Base-by-base conservation (phyloP, 441 rosid genomes). In the Populus hybrid region DNA sequence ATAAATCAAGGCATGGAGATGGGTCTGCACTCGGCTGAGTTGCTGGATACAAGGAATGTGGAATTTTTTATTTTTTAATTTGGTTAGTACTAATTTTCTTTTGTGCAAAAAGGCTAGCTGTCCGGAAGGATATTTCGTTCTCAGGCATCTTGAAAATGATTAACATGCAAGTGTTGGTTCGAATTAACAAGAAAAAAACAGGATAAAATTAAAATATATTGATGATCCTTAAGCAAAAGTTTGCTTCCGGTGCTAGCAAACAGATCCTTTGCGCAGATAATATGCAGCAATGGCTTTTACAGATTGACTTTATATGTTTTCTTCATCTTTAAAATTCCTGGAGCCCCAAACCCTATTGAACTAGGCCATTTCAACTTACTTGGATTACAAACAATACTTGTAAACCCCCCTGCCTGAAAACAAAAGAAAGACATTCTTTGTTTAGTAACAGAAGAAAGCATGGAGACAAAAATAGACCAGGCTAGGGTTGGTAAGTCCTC, bases 311-410 rank as follows among this genome's bases (percentile, higher is more conserved):
- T 42, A 20, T 11, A 65, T 21, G 59, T 16, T 26, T 66, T 12
- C 71, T 71, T 81, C 32, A 3, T 35, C 32, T 32, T 35, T 67
- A 32, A 46, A 64, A 35, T 70, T 74, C 83, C 78, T 87, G 80
- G 88, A 87, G 90, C 90, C 88, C 83, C 86, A 12, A 84, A 82
- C 88, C 85, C 82, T 78, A 80, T 23, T 4, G 10, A n/a, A 2
- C 53, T 73, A 57, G 76, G 80, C 28, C n/a, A 4, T 53, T 6
- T 42, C 75, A 74, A 24, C 77, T 77, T 67, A 42, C 38, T 59
- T 78, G 67, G 82, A 75, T 16, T 28, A 50, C 66, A 16, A 16
- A 7, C 36, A 53, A 1, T 16, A 1, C 28, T 20, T 32, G 23
- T 50, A 6, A 50, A 5, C 59, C n/a, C 59, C 59, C 59, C 14